Evolutionary conservation across 148 eudicot species (phyloP).

Genomic region (Rhododendron ferrugineum): DNA sequence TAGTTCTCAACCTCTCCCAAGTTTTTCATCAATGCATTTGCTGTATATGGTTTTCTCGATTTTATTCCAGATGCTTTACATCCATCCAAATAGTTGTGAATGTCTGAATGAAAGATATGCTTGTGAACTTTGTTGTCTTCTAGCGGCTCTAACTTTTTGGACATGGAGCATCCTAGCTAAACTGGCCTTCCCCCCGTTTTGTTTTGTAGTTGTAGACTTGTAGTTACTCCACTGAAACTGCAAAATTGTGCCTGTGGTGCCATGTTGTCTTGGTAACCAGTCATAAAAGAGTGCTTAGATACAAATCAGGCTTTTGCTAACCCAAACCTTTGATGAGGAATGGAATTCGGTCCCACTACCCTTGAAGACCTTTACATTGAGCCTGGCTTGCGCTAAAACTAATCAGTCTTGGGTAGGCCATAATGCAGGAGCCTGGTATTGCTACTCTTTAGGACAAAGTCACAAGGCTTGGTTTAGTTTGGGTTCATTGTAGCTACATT

Average conservation of each 20-base stretch:
- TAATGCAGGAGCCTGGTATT: not conserved
- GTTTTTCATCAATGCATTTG: not conserved
- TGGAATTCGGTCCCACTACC: not conserved
- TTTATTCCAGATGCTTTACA: not conserved
- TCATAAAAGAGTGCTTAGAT: not conserved
- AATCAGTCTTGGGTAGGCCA: not conserved
- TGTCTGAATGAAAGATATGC: not conserved
- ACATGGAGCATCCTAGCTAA: not conserved
- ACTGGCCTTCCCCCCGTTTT: not conserved
- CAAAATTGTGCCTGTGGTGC: not conserved
- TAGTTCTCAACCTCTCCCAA: not conserved
- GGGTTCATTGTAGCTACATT: not conserved
- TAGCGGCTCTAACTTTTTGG: not conserved
- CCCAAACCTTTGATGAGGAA: not conserved
- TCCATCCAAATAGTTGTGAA: not conserved
- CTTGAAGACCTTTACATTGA: not conserved
- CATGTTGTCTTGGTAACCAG: not conserved
- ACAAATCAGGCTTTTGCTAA: not conserved
- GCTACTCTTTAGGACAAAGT: not conserved
- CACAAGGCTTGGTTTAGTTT: not conserved
- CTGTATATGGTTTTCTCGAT: not conserved
- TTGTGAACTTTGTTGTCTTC: not conserved
- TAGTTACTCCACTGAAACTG: not conserved
- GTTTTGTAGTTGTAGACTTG: not conserved
- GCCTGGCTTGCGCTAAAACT: not conserved